Percentiles rank a stretch among this genome's conserved stretches.
Evolutionary conservation across 768 basidiomycete species (phyloP).

Genomic region (Hysterangium stoloniferum): DNA sequence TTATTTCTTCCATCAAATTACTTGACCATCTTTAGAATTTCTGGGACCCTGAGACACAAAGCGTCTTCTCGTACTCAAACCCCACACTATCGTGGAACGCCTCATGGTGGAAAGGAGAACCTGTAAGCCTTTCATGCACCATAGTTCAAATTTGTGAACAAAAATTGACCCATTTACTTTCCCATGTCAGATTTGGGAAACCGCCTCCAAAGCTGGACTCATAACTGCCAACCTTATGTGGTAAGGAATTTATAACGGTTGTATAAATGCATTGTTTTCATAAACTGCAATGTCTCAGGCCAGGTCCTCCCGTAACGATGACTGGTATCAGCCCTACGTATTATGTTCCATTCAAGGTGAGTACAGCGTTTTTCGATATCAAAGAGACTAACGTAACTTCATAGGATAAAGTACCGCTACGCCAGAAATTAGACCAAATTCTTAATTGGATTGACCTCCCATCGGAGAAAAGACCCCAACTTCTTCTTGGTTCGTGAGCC

Average conservation of each 20-base stretch:
- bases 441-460: constrained; percentile 79
- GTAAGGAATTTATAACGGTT: constrained; percentile 46
- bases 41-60: constrained; percentile 61
- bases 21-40: constrained; percentile 57
- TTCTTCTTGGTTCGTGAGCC: constrained; percentile 56
- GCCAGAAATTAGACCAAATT: constrained; percentile 70
- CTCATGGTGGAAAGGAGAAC: constrained; percentile 85
- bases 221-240: constrained; percentile 89
- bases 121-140: too few species aligned
- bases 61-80: constrained; percentile 67
- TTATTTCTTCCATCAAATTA: background rate
- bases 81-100: constrained; percentile 55
- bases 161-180: too few species aligned
- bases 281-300: constrained; percentile 39
- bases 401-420: constrained; percentile 53
- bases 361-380: constrained; percentile 14
- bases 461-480: constrained; percentile 59
- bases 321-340: constrained; percentile 64
- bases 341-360: constrained; percentile 71
- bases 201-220: constrained; percentile 63
- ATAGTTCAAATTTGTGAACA: too few species aligned
- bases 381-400: background rate
- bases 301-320: constrained; percentile 68
- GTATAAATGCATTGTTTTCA: background rate
- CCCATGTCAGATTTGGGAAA: constrained; percentile 76